Base-by-base conservation (phyloP, 2,329 filamentous ascomycete species). In the Fusarium odoratissimum region DNA sequence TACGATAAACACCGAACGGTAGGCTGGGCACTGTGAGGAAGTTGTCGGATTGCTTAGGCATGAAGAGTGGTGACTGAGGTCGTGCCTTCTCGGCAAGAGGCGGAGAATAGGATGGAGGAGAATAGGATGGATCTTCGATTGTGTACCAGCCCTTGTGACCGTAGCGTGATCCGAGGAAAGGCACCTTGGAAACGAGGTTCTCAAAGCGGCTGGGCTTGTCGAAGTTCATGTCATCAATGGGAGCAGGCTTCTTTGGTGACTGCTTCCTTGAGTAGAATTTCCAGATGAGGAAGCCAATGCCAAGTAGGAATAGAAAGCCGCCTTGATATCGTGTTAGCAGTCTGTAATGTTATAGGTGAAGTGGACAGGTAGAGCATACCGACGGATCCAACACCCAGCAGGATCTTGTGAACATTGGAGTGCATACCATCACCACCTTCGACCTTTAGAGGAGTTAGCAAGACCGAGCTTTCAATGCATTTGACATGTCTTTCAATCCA, bases 131-230 rank as follows among this genome's bases (percentile, higher is more conserved):
- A n/a, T 78, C 78, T 37, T 79, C 75, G 28, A 83, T 76, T 23
- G 78, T 80, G 54, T 79, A 75, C 82, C 81, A 83, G 59, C 76
- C 73, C n/a, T 76, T 75, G 30, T 79, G 78, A 4, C 79, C 78
- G 23, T 84, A 67, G 30, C 74, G 75, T 10, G 76, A 77, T 62
- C 81, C 78, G 23, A 84, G 65, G 54, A 83, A 82, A 2, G 84
- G 81, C 0, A 85, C 67, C 42, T 78, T 82, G 55, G 76, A 76
- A 9, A 79, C 66, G 10, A 83, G 31, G 6, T 77, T 68, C 21
- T 73, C 68, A 23, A 69, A 65, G 25, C 77, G 75, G 19, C 71
- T 71, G 13, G 75, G 76, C 35, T 74, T 74, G 23, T 68, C 57
- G 33, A 76, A 77, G 16, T 59, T 60, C 60, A 73, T 64, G 28